Percentiles rank a stretch among this genome's conserved stretches.
phyloP scores from a whole-genome alignment of 2,329 filamentous ascomycete genomes.

The Paecilomyces variotii region DNA sequence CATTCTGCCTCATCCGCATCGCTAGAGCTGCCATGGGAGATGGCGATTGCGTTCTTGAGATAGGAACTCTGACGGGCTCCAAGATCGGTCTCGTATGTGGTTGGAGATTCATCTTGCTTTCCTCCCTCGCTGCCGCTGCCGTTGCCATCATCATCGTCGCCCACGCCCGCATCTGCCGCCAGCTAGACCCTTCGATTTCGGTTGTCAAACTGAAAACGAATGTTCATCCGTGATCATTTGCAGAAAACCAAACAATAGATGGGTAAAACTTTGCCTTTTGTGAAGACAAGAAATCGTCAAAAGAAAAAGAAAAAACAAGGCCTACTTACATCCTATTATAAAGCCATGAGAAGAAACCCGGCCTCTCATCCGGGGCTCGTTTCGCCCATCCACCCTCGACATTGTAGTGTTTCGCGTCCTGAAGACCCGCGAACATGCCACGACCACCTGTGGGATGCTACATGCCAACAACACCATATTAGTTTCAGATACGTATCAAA shows the following conservation, averaged over 20 bases:
- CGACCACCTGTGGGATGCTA: conserved; percentile 26
- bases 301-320: neutral
- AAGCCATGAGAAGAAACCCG: neutral
- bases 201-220: neutral
- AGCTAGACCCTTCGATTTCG: neutral
- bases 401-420: conserved; percentile 31
- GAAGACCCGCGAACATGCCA: conserved; percentile 31
- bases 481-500: neutral
- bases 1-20: neutral
- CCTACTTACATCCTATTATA: neutral
- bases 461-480: neutral
- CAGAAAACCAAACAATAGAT: neutral
- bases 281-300: neutral
- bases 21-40: neutral
- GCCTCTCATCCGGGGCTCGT: conserved; percentile 14
- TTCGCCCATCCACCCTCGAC: conserved; percentile 30
- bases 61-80: neutral
- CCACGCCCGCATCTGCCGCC: neutral
- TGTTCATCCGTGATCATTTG: neutral
- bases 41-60: neutral
- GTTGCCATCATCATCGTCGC: neutral
- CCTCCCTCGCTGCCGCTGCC: neutral
- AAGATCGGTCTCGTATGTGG: neutral
- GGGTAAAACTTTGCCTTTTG: neutral
- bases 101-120: neutral